phyloP scores from a whole-genome alignment of 805 yeast species.

The Wickerhamiella qilinensis region DNA sequence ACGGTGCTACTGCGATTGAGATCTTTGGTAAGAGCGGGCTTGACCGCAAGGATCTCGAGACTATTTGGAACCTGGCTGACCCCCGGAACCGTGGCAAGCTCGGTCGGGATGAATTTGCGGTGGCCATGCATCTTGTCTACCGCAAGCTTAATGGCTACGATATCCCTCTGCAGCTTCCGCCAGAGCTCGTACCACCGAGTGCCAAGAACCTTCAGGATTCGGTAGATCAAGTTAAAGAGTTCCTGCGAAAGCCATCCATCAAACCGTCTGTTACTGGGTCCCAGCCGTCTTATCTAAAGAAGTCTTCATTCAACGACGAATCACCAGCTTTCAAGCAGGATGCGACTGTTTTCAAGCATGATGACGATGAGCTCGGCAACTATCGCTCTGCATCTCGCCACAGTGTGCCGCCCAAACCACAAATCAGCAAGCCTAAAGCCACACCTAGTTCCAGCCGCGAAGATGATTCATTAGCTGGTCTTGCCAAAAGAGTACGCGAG shows the following conservation, averaged over 20 bases:
- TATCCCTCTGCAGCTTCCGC: conserved; percentile 70
- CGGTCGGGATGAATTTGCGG: conserved; percentile 80
- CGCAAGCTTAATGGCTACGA: conserved; percentile 77
- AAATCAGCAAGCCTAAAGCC: conserved; percentile 1
- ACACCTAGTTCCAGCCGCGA: conserved; percentile 14
- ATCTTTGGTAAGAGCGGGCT: conserved; percentile 87
- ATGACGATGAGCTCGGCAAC: conserved; percentile 48
- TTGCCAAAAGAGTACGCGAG: conserved; percentile 53
- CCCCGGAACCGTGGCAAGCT: conserved; percentile 67
- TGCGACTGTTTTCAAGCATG: conserved; percentile 50
- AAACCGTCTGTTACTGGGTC: conserved; percentile 4
- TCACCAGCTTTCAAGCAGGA: conserved; percentile 26
- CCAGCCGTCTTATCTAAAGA: conserved; percentile 19
- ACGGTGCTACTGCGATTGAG: conserved; percentile 67
- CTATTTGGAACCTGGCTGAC: conserved; percentile 84
- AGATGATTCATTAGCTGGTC: conserved; percentile 26
- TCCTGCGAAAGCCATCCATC: conserved; percentile 24
- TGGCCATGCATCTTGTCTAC: conserved; percentile 94
- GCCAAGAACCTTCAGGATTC: conserved; percentile 57
- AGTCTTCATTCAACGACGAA: conserved; percentile 18
- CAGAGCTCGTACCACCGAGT: conserved; percentile 81
- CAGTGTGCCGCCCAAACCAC: conserved; percentile 20
- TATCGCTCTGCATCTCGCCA: conserved; percentile 52
- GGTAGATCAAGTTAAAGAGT: conserved; percentile 52
- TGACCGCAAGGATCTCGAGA: conserved; percentile 67